These are phyloP conservation scores for Termitomyces sp. DNA, from an alignment of 768 basidiomycete genomes.

Conservation along the genomic window DNA sequence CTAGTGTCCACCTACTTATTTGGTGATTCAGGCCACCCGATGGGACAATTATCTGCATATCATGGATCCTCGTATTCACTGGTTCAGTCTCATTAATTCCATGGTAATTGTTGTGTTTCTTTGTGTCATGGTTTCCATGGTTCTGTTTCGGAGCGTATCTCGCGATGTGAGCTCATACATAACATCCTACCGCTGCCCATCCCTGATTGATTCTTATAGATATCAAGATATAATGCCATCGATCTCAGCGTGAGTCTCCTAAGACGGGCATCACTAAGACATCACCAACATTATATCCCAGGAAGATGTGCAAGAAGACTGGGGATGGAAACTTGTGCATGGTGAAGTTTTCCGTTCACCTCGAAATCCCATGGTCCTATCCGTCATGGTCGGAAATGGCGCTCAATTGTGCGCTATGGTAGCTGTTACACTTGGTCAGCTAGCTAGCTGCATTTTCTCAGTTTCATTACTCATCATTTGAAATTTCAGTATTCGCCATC, in stretches of 20 bases:
- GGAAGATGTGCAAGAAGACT: constrained; percentile 97
- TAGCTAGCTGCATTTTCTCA: constrained; percentile 7
- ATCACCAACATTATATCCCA: constrained; percentile 22
- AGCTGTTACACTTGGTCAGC: constrained; percentile 74
- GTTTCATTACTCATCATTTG: constrained; percentile 4
- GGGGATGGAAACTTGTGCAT: constrained; percentile 97
- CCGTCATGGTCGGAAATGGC: constrained; percentile 89
- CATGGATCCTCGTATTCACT: constrained; percentile 92
- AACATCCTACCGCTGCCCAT: neutral
- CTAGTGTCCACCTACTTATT: neutral
- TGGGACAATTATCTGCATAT: constrained; percentile 98
- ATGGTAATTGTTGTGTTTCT: constrained; percentile 89
- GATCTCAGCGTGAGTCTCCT: constrained; percentile 69
- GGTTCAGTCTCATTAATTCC: constrained; percentile 94
- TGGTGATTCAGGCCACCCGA: constrained; percentile 69
- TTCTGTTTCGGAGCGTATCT: constrained; percentile 80
- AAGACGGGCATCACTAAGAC: neutral
- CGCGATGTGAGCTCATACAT: constrained; percentile 63
- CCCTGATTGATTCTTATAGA: constrained; percentile 37
- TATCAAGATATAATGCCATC: constrained; percentile 91
- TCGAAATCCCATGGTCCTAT: constrained; percentile 67
- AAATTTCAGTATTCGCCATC: constrained; percentile 73
- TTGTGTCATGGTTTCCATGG: constrained; percentile 90
- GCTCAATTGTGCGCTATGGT: constrained; percentile 85
- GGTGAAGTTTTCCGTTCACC: constrained; percentile 95